Base-by-base conservation (phyloP, 192 early-diverging fungal species). In the Entrophospora sp. region DNA sequence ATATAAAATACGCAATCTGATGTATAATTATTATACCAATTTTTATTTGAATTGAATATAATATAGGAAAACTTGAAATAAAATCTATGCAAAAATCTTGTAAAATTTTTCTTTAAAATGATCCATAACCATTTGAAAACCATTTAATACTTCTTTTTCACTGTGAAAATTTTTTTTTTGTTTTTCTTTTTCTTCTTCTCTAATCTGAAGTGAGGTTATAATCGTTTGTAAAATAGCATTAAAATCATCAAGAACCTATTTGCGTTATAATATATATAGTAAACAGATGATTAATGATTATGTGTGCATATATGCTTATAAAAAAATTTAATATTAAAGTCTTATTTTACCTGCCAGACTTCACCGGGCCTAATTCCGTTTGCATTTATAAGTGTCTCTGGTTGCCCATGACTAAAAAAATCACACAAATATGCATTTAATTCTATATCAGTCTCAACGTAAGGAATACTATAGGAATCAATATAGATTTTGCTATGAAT, bases 311-410 rank as follows among this genome's bases (percentile, higher is more conserved):
- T n/a, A n/a, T n/a, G n/a, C n/a, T n/a, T n/a, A n/a, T n/a, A n/a
- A n/a, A n/a, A n/a, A n/a, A n/a, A n/a, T 30, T 35, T 35, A 6
- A 31, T 31, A 30, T 20, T 18, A 48, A 24, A 22, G 25, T 20
- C 18, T 5, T 25, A 14, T 6, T 22, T 13, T 52, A 52, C 49
- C 20, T 25, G 49, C 68, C 68, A 69, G 20, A 69, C 40, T n/a
- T 69, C 68, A 27, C 68, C 68, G 5, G 24, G 28, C 1, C 57
- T 70, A 5, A 70, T 52, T 27, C 52, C 52, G 20, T 70, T 70
- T 35, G 51, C 35, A 24, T 55, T 5, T 32, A 60, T 43, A 20
- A 70, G 68, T 20, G 68, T 52, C 0, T 3, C 16, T 35, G 53
- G n/a, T 18, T 61, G 53, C 14, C 69, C 65, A 34, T 51, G 36